Percentiles rank a stretch among this genome's conserved stretches.
Conservation (phyloP, 139 green algal species). For the Haematococcus lacustris region DNA sequence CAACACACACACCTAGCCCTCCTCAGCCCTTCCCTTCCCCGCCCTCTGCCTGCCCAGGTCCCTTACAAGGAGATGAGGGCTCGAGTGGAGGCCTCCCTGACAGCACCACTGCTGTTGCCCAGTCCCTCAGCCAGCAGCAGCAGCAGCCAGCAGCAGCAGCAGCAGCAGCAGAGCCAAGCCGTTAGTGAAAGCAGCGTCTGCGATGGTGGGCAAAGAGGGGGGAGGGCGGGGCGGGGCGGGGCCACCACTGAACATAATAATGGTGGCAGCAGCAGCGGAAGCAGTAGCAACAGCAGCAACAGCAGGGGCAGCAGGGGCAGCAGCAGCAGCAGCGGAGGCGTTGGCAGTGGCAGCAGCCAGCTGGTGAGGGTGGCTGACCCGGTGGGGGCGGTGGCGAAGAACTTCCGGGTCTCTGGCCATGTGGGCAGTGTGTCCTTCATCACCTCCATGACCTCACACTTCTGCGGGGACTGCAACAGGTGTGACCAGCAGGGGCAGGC, state of each 20-base stretch:
- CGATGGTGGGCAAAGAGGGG: not conserved
- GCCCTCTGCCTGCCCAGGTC: no score
- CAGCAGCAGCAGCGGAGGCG: not conserved
- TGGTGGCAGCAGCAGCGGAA: not conserved
- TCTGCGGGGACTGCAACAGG: slow-evolving; percentile 90
- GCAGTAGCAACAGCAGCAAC: slow-evolving; percentile 4
- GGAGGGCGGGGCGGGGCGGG: no score
- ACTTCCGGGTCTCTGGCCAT: slow-evolving; percentile 75
- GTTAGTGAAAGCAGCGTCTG: not conserved
- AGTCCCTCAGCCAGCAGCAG: not conserved
- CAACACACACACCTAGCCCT: no score
- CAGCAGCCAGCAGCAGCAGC: not conserved
- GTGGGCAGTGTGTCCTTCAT: slow-evolving; percentile 87
- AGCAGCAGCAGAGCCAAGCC: not conserved
- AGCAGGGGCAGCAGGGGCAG: slow-evolving; percentile 3
- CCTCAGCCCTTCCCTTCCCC: no score
- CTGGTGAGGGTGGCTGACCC: slow-evolving; percentile 57
- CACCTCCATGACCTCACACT: slow-evolving; percentile 93
- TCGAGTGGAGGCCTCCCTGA: slow-evolving; percentile 1
- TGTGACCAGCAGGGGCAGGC: no score
- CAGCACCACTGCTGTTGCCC: not conserved
- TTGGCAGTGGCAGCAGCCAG: not conserved
- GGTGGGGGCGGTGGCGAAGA: slow-evolving; percentile 85
- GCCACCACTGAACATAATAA: not conserved
- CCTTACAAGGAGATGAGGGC: slow-evolving; percentile 72